A percentile compares a stretch with the other conserved stretches of the same genome.
Evolutionary conservation across 371 early-diverging fungal species (phyloP).

Genomic region (Nosema muscidifuracis): DNA sequence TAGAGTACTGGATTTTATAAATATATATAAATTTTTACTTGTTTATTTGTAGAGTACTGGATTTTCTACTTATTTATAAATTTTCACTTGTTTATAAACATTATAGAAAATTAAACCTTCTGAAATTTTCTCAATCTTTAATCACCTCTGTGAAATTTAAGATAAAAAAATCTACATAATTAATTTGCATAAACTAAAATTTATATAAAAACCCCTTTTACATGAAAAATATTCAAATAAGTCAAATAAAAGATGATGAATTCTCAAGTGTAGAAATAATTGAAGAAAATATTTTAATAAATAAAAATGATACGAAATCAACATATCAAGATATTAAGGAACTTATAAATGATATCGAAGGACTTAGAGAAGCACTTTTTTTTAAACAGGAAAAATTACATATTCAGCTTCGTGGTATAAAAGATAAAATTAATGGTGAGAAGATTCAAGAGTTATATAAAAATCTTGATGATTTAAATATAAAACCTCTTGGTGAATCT

Average conservation of each 20-base stretch:
- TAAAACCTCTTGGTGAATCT: slow-evolving; percentile 41
- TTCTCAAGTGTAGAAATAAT: slow-evolving; percentile 30
- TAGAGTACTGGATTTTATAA: no score
- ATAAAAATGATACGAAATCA: neutral
- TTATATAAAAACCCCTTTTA: no score
- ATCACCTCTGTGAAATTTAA: no score
- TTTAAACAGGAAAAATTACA: slow-evolving; percentile 52
- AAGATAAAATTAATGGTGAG: slow-evolving; percentile 11
- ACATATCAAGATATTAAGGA: slow-evolving; percentile 15
- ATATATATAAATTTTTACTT: no score
- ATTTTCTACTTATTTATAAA: no score
- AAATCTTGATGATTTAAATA: slow-evolving; percentile 1
- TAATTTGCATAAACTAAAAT: no score
- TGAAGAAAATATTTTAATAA: slow-evolving; percentile 36
- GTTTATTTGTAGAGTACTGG: no score
- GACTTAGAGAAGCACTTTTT: slow-evolving; percentile 46
- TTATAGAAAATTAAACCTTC: no score
- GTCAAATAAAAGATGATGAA: slow-evolving; percentile 41
- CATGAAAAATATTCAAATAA: slow-evolving; percentile 49
- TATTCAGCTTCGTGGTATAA: neutral
- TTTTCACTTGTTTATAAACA: no score
- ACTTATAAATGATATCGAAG: slow-evolving; percentile 30
- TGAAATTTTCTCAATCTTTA: no score
- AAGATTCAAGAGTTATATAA: slow-evolving; percentile 17
- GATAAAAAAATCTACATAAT: no score